A percentile compares a stretch with the other conserved stretches of the same genome.
phyloP scores from a whole-genome alignment of 202 grass and related monocot species.

The Schoenoplectus triqueter region DNA sequence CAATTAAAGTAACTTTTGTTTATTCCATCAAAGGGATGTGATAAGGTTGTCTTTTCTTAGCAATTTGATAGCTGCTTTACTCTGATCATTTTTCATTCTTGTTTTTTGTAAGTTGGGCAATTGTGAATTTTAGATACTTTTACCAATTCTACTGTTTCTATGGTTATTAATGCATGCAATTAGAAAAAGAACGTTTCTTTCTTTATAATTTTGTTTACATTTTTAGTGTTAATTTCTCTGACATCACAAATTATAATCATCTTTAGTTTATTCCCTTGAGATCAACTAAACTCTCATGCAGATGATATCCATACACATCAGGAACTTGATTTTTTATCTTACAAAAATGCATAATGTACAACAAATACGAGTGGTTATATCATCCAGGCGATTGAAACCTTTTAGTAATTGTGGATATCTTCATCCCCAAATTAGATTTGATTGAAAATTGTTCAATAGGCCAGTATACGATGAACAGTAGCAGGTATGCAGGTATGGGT shows the following conservation, averaged over 20 bases:
- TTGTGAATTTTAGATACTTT: slow-evolving; percentile 1
- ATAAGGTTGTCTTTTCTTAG: slow-evolving; percentile 27
- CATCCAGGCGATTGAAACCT: background rate
- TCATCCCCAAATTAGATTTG: slow-evolving; percentile 3
- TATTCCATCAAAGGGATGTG: slow-evolving; percentile 21
- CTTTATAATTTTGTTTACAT: background rate
- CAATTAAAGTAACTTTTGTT: slow-evolving; percentile 28
- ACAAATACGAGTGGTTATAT: background rate
- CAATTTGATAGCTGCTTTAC: background rate
- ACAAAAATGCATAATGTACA: slow-evolving; percentile 3
- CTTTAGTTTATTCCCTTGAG: too few species aligned
- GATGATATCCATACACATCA: slow-evolving; percentile 1
- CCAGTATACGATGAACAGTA: background rate
- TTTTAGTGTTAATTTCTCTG: background rate
- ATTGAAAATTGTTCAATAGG: background rate
- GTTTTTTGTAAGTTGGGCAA: background rate
- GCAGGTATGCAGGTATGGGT: background rate
- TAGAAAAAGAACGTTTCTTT: background rate
- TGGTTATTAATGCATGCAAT: slow-evolving; percentile 24
- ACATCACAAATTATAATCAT: background rate
- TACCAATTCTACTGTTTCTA: background rate
- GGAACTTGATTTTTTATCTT: background rate
- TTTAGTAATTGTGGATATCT: background rate
- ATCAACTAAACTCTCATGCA: background rate
- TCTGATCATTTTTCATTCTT: background rate